Base-by-base conservation (phyloP, 352 stramenopile genomes). In the Bremia lactucae region DNA sequence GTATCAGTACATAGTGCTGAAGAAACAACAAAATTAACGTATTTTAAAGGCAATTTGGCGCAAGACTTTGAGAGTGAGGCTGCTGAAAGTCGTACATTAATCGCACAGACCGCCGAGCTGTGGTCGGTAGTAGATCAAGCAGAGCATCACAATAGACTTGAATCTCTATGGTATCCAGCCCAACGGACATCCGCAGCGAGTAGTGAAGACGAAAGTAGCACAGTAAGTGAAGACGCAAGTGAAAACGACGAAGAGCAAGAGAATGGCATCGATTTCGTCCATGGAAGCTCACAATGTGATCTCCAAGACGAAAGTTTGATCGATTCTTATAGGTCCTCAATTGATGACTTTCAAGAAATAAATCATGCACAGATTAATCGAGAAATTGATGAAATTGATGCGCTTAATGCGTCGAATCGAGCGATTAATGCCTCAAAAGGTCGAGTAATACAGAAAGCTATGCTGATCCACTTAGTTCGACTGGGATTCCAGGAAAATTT, bases 371-470 rank as follows among this genome's bases (percentile, higher is more conserved):
- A n/a, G n/a, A n/a, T n/a, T n/a, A n/a, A 53, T 4, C 31, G 46
- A 25, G 52, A 60, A 28, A 52, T 57, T 57, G 57, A 45, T 18
- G 54, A 64, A 15, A 46, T 63, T 18, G 43, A n/a, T n/a, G n/a
- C n/a, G n/a, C n/a, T 56, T 33, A 44, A 68, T 24, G 41, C 65
- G n/a, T 83, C 68, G 2, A 85, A 74, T 36, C 60, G 54, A 25
- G 64, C 68, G 10, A 65, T 83, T 13, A 88, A 86, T 47, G 52
- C 60, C 10, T 71, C 66, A 1, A 88, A 88, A 54, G 71, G 71
- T 25, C 55, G 59, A 3, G 76, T 62, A 3, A 64, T 86, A 8
- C 62, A 74, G 25, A 71, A 66, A 11, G 60, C 68, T n/a, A 80
- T 88, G 61, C 25, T 70, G 0, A 36, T 21, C 2, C 76, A 80